Evolutionary conservation across 2,329 filamentous ascomycete species (phyloP).

Genomic region (Thielaviopsis punctulata): DNA sequence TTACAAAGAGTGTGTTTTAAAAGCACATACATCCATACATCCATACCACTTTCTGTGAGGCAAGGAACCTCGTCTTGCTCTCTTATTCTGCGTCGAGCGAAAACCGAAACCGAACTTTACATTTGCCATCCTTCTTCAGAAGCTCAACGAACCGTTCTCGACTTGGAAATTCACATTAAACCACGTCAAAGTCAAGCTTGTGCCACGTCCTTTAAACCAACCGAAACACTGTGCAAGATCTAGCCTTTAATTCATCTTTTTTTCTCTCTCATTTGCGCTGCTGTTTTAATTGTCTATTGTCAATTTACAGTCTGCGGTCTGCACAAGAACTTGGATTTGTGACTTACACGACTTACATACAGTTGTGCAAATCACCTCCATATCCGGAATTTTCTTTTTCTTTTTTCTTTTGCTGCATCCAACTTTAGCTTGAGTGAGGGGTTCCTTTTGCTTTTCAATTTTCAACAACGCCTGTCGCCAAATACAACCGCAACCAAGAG

Average conservation of each 20-base stretch:
- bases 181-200: too few species aligned
- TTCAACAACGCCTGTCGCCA: too few species aligned
- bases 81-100: too few species aligned
- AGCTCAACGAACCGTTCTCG: too few species aligned
- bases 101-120: background rate
- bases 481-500: too few species aligned
- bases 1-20: background rate
- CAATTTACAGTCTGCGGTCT: background rate
- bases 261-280: background rate
- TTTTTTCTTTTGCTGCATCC: background rate
- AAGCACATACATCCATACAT: too few species aligned
- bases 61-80: too few species aligned
- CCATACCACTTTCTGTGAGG: too few species aligned
- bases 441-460: too few species aligned
- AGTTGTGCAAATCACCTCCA: background rate
- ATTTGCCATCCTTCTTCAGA: background rate
- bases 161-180: too few species aligned
- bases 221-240: background rate
- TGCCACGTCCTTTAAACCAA: background rate
- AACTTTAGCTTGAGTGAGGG: background rate
- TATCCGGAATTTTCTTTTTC: background rate
- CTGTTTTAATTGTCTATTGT: background rate
- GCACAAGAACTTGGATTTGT: background rate
- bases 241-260: background rate
- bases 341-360: too few species aligned